These are phyloP conservation scores for Tylopilus subfusipes DNA, from an alignment of 768 basidiomycete genomes.

Conservation along the genomic window DNA sequence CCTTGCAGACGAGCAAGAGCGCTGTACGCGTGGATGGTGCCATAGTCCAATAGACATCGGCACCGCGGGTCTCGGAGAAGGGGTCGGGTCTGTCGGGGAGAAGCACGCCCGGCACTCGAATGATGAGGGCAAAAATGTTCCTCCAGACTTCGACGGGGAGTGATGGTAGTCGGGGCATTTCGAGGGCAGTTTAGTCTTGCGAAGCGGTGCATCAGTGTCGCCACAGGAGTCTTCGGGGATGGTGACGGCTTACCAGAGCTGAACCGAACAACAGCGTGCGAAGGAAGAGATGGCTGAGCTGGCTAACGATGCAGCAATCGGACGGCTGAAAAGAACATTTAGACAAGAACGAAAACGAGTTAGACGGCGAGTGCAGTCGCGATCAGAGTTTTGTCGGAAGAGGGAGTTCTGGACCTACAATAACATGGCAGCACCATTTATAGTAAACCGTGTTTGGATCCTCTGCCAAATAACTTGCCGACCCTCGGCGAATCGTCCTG, in stretches of 20 bases:
- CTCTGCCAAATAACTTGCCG: constrained; percentile 31
- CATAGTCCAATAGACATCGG: constrained; percentile 32
- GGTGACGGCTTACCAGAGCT: not conserved
- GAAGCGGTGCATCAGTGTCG: constrained; percentile 2
- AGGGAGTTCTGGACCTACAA: constrained; percentile 13
- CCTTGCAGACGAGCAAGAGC: constrained; percentile 36
- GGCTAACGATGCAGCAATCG: not conserved
- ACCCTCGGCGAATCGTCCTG: not conserved
- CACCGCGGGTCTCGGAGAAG: constrained; percentile 34
- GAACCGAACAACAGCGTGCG: not conserved
- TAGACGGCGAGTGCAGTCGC: not conserved
- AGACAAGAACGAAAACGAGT: not conserved
- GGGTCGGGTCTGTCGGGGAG: constrained; percentile 38
- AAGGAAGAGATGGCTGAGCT: not conserved
- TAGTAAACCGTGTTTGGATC: constrained; percentile 29
- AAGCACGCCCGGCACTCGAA: constrained; percentile 34
- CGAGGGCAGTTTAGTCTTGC: not conserved
- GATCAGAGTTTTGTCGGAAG: not conserved
- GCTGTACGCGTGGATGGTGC: constrained; percentile 26
- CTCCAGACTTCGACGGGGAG: constrained; percentile 41
- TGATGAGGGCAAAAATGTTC: constrained; percentile 34
- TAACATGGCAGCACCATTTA: constrained; percentile 19
- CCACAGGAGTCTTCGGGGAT: not conserved
- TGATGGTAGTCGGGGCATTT: constrained; percentile 18
- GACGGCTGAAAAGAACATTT: not conserved